Evolutionary conservation across 2,329 filamentous ascomycete genomes (phyloP), one percentile per base, ranked within the genome.

Genomic region (Pseudonectria buxi): DNA sequence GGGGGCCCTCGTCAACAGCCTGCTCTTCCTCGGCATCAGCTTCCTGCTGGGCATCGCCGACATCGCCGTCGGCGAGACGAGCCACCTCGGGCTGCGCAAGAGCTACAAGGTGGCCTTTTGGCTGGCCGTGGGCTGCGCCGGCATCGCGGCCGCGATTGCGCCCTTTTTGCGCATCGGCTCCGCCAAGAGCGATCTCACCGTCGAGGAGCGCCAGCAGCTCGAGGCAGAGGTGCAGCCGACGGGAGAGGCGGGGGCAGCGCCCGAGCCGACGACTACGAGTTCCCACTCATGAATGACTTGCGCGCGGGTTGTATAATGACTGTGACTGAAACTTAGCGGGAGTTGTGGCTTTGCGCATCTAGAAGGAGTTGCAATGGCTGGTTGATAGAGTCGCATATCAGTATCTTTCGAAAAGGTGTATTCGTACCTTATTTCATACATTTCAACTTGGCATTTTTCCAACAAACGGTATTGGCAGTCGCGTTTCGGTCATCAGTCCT

Each of bases 11-110:
- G 74, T 80, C 45, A 83, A 81, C 54, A 69, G 71, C 14, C 57
- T 80, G 2, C 51, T 83, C 9, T 76, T 81, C 47, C 56, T 84
- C 5, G 76, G 77, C 4, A 78, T 82, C 34, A 76, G 77, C 3
- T 61, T 84, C 22, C 71, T 74, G 46, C 65, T 85, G 11, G 80
- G 75, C 0, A 71, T 82, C 40, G 75, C 74, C 5, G 79, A 84
- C 50, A 69, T 84, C 10, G 57, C 57, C 3, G 59, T 64, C n/a
- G 64, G 65, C 0, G 43, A 56, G 26, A 57, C 57, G 9, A 61
- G 64, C 29, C 69, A 65, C 10, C 58, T 56, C 9, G 41, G 57
- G 2, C 40, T 68, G 26, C 32, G 45, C n/a, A 33, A 51, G 39
- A 53, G 50, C 22, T 53, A 53, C 34, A 41, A 53, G 40, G 43